Evolutionary conservation across 768 basidiomycete genomes (phyloP).

Genomic region (Suillus bovinus): DNA sequence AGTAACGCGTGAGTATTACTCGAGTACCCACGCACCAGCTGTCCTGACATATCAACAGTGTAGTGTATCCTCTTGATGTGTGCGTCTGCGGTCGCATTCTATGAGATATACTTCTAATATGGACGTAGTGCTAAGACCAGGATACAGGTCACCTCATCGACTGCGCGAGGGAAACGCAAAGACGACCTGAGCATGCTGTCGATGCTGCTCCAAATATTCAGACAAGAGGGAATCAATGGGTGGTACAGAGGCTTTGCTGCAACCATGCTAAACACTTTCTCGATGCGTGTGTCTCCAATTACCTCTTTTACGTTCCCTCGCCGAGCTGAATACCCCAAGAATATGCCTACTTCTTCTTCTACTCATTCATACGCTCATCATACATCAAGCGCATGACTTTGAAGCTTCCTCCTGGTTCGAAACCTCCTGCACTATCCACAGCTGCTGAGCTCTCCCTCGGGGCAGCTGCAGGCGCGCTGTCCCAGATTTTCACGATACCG

Average conservation of each 20-base stretch:
- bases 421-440: constrained; percentile 64
- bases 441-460: constrained; percentile 84
- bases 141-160: constrained; percentile 77
- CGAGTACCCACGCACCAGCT: constrained; percentile 7
- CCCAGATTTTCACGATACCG: constrained; percentile 98
- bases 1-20: constrained; percentile 76
- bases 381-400: constrained; percentile 73
- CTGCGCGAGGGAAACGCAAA: constrained; percentile 53
- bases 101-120: constrained; percentile 10
- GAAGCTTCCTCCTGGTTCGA: constrained; percentile 60
- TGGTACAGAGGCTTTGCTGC: constrained; percentile 92
- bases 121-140: constrained; percentile 82
- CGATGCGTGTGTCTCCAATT: constrained; percentile 71
- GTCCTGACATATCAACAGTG: constrained; percentile 42
- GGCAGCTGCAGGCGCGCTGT: constrained; percentile 89
- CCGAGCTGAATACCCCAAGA: constrained; percentile 49
- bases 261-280: constrained; percentile 98
- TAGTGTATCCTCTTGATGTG: constrained; percentile 96
- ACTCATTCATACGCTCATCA: constrained; percentile 83
- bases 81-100: constrained; percentile 40
- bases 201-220: constrained; percentile 70
- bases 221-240: constrained; percentile 78
- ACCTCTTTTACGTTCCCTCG: background rate
- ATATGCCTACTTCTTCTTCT: constrained; percentile 99
- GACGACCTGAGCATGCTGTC: constrained; percentile 56